Evolutionary conservation across 2,329 filamentous ascomycete genomes (phyloP).

Genomic region (Coniella vitis): DNA sequence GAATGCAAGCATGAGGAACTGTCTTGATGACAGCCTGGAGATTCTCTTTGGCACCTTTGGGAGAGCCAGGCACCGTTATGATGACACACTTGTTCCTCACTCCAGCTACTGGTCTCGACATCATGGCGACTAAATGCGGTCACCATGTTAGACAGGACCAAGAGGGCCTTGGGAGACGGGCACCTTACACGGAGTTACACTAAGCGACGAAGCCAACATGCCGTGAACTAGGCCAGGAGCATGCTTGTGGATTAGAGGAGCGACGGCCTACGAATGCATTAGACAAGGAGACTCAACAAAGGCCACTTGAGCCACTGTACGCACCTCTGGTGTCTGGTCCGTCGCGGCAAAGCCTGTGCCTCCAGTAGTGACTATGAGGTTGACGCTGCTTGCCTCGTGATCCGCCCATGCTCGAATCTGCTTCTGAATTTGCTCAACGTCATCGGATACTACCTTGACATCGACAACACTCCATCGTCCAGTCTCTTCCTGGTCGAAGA

Average conservation of each 20-base stretch:
- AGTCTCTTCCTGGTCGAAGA: slow-evolving; percentile 60
- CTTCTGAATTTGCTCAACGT: slow-evolving; percentile 65
- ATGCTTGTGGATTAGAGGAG: slow-evolving; percentile 71
- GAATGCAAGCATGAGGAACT: slow-evolving; percentile 90
- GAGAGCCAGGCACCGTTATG: slow-evolving; percentile 85
- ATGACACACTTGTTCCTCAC: slow-evolving; percentile 76
- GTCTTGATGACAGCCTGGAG: slow-evolving; percentile 80
- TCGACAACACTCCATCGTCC: slow-evolving; percentile 65
- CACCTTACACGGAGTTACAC: slow-evolving; percentile 79
- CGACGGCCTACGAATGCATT: slow-evolving; percentile 55
- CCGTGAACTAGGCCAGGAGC: slow-evolving; percentile 89
- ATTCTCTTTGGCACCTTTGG: slow-evolving; percentile 92
- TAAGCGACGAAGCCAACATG: slow-evolving; percentile 80
- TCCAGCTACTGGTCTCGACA: slow-evolving; percentile 90
- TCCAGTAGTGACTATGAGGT: slow-evolving; percentile 81
- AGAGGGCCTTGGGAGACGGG: background rate
- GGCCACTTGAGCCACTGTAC: background rate
- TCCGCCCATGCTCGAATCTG: slow-evolving; percentile 71
- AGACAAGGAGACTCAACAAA: background rate
- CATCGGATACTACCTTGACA: slow-evolving; percentile 74
- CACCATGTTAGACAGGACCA: slow-evolving; percentile 18
- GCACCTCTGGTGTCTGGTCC: slow-evolving; percentile 83
- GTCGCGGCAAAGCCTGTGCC: slow-evolving; percentile 86
- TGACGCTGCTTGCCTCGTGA: slow-evolving; percentile 44
- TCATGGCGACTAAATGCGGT: slow-evolving; percentile 71